Base-by-base conservation (phyloP, 2,329 filamentous ascomycete genomes). In the Fragosphaeria purpurea region DNA sequence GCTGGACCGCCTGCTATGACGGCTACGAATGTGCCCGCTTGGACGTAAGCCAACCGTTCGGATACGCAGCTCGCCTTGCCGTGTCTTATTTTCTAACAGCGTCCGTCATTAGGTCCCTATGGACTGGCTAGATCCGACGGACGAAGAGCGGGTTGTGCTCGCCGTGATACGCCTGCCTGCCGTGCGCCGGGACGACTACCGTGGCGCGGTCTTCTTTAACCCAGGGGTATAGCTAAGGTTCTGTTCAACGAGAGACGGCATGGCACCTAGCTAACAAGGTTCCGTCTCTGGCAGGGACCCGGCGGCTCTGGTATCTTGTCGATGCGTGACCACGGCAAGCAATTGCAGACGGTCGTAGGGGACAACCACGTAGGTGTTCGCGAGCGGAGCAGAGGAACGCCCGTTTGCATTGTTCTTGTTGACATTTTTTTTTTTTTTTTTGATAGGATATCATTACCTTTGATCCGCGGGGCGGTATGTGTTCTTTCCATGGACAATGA, bases 391-490 rank as follows among this genome's bases (percentile, higher is more conserved):
- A 22, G 22, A 2, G 22, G 22, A 22, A 22, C 2, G 22, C 22
- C 22, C 22, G 22, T 22, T 22, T 22, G 22, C 22, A 22, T 34
- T 5, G 7, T 37, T 43, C 31, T 12, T 13, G 40, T 13, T 33
- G 39, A 2, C 32, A 43, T 33, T 12, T 34, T 11, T 7, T 22
- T n/a, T 38, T 46, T 9, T 6, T 42, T 13, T 12, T 22, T 13
- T 5, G 7, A 9, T 32, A 69, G 63, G 74, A 78, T 45, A 65
- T 78, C 2, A 67, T 78, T 50, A 68, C 69, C 41, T 77, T 73
- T 48, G 74, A 78, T 47, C 73, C 74, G 1, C 67, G 75, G 30
- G 75, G 75, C 22, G 61, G 69, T 65, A 51, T 56, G 62, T 57
- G 22, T 22, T 22, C 22, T 22, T 22, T 22, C 22, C 22, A 22